These are phyloP conservation scores for Arctium lappa DNA, from an alignment of 129 eudicot genomes.

Conservation along the genomic window DNA sequence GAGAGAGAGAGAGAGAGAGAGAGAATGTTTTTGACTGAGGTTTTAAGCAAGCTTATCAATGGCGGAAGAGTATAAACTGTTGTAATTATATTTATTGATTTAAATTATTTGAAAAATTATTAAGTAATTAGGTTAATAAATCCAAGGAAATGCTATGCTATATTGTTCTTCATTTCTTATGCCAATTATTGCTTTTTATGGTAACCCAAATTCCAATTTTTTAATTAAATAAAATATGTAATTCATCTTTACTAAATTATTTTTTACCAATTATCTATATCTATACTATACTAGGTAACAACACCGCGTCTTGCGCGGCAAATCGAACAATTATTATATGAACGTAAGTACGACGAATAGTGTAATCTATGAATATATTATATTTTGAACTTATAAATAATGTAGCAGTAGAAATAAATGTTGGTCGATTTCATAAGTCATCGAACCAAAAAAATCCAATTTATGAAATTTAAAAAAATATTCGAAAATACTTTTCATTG, in stretches of 20 bases:
- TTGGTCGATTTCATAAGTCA: too few species aligned
- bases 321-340: too few species aligned
- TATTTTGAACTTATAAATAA: too few species aligned
- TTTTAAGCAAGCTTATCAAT: constrained; percentile 29
- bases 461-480: too few species aligned
- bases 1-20: constrained; percentile 18
- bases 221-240: not conserved
- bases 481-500: too few species aligned
- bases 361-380: too few species aligned
- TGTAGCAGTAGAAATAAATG: too few species aligned
- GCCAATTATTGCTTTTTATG: not conserved
- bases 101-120: not conserved
- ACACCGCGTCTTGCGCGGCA: too few species aligned
- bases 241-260: not conserved
- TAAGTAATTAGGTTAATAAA: constrained; percentile 29
- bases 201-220: not conserved
- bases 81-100: not conserved
- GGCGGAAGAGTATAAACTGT: not conserved
- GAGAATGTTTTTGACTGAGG: constrained; percentile 32
- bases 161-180: constrained; percentile 4
- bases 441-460: too few species aligned
- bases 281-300: too few species aligned
- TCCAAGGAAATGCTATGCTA: constrained; percentile 2
- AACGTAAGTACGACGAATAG: too few species aligned
- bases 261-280: not conserved